Evolutionary conservation across 192 early-diverging fungal species (phyloP).

Genomic region (Martensiomyces pterosporus): DNA sequence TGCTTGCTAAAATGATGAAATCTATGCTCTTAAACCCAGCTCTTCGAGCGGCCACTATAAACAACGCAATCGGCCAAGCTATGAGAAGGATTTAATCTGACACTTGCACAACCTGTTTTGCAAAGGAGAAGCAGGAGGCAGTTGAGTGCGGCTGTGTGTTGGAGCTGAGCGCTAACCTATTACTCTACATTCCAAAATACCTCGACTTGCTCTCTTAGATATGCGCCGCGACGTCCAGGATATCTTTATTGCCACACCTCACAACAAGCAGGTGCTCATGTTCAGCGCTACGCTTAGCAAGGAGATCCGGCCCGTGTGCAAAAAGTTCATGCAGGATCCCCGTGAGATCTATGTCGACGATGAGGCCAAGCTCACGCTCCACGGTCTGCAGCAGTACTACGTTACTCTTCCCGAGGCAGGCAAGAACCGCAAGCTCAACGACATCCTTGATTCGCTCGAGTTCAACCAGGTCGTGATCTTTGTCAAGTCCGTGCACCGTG

Average conservation of each 20-base stretch:
- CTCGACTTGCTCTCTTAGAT: too few species aligned
- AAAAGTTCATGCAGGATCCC: slow-evolving; percentile 97
- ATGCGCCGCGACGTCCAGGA: slow-evolving; percentile 98
- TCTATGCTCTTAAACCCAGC: slow-evolving; percentile 78
- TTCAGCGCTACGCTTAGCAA: slow-evolving; percentile 93
- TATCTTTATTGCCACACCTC: slow-evolving; percentile 90
- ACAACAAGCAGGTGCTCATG: slow-evolving; percentile 99
- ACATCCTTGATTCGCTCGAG: slow-evolving; percentile 88
- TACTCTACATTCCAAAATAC: too few species aligned
- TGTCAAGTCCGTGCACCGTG: slow-evolving; percentile 85
- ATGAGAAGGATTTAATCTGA: not conserved
- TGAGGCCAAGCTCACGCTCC: slow-evolving; percentile 95
- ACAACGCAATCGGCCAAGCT: slow-evolving; percentile 23
- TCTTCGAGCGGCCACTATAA: slow-evolving; percentile 57
- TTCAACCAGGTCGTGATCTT: slow-evolving; percentile 99
- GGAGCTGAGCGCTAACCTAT: too few species aligned
- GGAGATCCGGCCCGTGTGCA: slow-evolving; percentile 89
- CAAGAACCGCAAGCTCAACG: slow-evolving; percentile 93
- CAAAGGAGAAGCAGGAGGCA: too few species aligned
- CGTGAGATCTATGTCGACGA: slow-evolving; percentile 97
- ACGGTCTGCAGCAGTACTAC: slow-evolving; percentile 95
- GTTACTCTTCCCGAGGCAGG: slow-evolving; percentile 75
- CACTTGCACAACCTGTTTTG: too few species aligned
- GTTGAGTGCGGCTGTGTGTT: too few species aligned
- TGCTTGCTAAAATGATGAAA: slow-evolving; percentile 47